Conservation (phyloP, 495 filamentous ascomycete genomes). For the Xylaria intraflava region DNA sequence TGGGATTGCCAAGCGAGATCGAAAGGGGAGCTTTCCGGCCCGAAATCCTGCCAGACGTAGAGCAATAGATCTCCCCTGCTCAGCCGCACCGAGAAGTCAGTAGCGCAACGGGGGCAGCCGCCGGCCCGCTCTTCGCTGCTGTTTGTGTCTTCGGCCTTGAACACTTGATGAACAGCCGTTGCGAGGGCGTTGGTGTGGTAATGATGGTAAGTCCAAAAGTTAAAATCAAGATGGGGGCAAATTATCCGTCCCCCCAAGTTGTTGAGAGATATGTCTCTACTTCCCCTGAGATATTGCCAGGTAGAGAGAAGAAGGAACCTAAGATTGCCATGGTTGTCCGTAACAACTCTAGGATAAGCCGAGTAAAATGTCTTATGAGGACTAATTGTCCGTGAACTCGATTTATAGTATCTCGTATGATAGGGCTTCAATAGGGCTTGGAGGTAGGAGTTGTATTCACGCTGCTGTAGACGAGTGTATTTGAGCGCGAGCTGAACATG, state of each 20-base stretch:
- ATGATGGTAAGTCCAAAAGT: no score
- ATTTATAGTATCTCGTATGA: neutral
- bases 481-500: slow-evolving; percentile 2
- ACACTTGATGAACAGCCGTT: no score
- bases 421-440: neutral
- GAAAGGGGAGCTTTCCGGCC: neutral
- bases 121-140: neutral
- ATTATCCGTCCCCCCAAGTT: neutral
- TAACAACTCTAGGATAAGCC: neutral
- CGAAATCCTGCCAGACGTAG: slow-evolving; percentile 3
- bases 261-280: neutral
- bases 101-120: neutral
- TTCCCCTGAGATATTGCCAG: neutral
- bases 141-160: no score
- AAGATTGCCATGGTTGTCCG: neutral
- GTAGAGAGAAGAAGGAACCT: slow-evolving; percentile 1
- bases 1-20: neutral
- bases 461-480: neutral
- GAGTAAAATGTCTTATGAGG: neutral
- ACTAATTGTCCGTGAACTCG: no score
- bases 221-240: slow-evolving; percentile 1
- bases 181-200: no score
- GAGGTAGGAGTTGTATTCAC: neutral
- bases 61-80: neutral
- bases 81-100: neutral